phyloP scores from a whole-genome alignment of 352 stramenopile genomes.

The Globisporangium solare region DNA sequence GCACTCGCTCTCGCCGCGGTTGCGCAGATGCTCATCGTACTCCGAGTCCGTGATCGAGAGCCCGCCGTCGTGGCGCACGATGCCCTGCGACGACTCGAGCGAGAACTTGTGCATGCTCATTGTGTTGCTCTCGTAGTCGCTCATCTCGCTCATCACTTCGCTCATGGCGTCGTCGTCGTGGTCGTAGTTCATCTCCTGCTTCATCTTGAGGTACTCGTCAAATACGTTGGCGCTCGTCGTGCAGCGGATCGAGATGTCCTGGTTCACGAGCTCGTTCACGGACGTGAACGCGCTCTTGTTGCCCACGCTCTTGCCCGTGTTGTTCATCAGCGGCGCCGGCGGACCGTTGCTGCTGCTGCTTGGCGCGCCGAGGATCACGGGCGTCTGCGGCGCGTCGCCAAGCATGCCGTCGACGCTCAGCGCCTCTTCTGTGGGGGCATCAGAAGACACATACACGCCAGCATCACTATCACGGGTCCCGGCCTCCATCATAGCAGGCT shows the following conservation, averaged over 20 bases:
- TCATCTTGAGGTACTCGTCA: conserved; percentile 72
- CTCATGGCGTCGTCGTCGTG: conserved; percentile 34
- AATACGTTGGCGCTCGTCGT: conserved; percentile 62
- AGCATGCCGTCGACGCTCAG: conserved; percentile 59
- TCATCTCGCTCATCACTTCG: conserved; percentile 56
- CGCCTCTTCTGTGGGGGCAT: conserved; percentile 31
- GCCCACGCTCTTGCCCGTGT: conserved; percentile 24
- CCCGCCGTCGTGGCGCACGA: conserved; percentile 23
- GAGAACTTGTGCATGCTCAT: conserved; percentile 50
- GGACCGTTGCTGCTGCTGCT: conserved; percentile 4
- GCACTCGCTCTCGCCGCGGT: conserved; percentile 56
- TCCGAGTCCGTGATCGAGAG: conserved; percentile 71
- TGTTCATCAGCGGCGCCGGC: not conserved
- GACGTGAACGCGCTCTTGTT: conserved; percentile 38
- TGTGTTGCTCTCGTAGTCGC: conserved; percentile 52
- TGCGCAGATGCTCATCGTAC: conserved; percentile 48
- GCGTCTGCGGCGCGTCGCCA: conserved; percentile 34
- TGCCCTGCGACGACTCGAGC: conserved; percentile 35
- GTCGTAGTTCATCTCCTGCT: conserved; percentile 71
- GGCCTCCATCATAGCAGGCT: conserved; percentile 33
- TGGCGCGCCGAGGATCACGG: conserved; percentile 37
- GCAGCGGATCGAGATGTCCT: conserved; percentile 43
- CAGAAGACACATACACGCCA: conserved; percentile 26
- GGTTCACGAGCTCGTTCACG: conserved; percentile 43
- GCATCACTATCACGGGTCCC: conserved; percentile 14